Base-by-base conservation (phyloP, 2,329 filamentous ascomycete species). In the Orbilia javanica region DNA sequence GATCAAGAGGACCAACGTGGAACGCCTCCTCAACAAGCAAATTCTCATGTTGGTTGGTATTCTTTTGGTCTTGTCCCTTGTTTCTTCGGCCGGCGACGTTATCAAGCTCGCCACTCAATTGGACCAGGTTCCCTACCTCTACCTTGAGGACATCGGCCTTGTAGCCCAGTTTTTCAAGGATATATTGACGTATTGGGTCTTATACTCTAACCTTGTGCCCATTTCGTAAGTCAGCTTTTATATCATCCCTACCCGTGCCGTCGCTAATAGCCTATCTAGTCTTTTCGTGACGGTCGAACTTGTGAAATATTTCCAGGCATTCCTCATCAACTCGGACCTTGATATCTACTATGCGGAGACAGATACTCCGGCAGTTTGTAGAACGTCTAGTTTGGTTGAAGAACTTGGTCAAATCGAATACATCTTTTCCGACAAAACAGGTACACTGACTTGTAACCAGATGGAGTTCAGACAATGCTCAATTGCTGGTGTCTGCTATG, bases 401-500 rank as follows among this genome's bases (percentile, higher is more conserved):
- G 96, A 99, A 83, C 86, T 99, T 52, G 96, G 96, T 69, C 97
- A 98, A 88, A 96, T 99, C 52, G 96, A 98, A 83, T 99, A 96
- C 82, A 96, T 99, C 80, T 99, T 99, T 84, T 97, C 94, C 0
- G 95, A 98, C 86, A 98, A 98, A 86, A 98, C 95, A 0, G 95
- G 95, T 50, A 98, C 95, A 3, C 86, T 98, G 82, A 98, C 95
- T n/a, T 97, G 94, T 85, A 98, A 98, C 83, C 91, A 93, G 88
- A 98, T 99, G 96, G 95, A 98, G 84, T 99, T 98, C 84, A 94
- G 94, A 83, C 94, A 98, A 84, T 96, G 93, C 82, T 92, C 92
- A 0, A 98, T 99, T 82, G 93, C 90, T 27, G 96, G 96, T 27
- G 91, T 98, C 66, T 95, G 97, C 85, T 99, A 99, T 83, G 92